Evolutionary conservation across 1,139 yeast species (phyloP).

Genomic region (Geotrichum klebahnii): DNA sequence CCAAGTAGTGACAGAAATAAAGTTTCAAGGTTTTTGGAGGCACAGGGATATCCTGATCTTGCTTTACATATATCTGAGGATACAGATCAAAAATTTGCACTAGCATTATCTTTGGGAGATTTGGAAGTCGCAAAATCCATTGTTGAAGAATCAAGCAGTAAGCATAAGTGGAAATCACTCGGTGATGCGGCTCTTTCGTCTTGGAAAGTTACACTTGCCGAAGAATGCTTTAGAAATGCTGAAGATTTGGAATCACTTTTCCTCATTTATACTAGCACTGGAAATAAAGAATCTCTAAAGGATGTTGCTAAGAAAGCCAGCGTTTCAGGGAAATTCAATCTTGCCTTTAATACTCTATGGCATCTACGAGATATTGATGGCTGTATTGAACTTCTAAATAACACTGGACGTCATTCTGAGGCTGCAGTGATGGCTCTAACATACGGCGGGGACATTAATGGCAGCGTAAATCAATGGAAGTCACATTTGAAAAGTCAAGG

Average conservation of each 20-base stretch:
- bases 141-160: conserved; percentile 49
- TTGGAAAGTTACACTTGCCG: conserved; percentile 81
- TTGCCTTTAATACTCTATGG: conserved; percentile 94
- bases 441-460: conserved; percentile 55
- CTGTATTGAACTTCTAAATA: conserved; percentile 62
- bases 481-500: conserved; percentile 49
- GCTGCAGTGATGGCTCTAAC: conserved; percentile 79
- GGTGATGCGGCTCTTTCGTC: conserved; percentile 80
- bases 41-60: conserved; percentile 79
- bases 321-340: conserved; percentile 70
- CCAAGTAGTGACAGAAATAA: conserved; percentile 68
- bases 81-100: conserved; percentile 78
- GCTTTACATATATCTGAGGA: conserved; percentile 82
- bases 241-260: conserved; percentile 78
- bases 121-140: conserved; percentile 69
- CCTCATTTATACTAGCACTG: conserved; percentile 77
- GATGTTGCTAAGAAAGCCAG: conserved; percentile 60
- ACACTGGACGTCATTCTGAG: conserved; percentile 72
- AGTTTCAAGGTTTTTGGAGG: conserved; percentile 87
- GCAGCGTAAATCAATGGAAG: conserved; percentile 65
- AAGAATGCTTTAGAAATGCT: conserved; percentile 73
- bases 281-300: conserved; percentile 56
- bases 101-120: conserved; percentile 66
- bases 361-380: conserved; percentile 63
- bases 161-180: conserved; percentile 82